These are phyloP conservation scores for Magnusiomyces tetraspermus DNA, from an alignment of 1,139 yeast genomes.

Conservation along the genomic window DNA sequence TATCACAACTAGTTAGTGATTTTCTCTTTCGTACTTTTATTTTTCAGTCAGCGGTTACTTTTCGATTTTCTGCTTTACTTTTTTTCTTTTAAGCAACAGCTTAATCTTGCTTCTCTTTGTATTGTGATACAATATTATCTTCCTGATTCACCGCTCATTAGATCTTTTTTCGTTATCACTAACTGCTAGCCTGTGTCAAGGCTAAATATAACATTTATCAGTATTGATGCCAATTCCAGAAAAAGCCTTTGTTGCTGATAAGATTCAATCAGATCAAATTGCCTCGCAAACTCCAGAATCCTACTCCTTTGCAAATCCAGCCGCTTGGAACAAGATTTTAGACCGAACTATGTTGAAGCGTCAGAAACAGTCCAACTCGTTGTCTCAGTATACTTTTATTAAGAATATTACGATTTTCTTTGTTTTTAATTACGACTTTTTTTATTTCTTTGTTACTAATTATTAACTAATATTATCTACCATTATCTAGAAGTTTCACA, in stretches of 20 bases:
- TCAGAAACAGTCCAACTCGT: neutral
- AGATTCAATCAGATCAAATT: neutral
- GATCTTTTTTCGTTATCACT: neutral
- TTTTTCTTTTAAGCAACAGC: neutral
- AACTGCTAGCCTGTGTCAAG: neutral
- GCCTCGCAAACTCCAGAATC: neutral
- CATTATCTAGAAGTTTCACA: neutral
- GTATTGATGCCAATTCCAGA: neutral
- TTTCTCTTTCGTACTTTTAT: too few species aligned
- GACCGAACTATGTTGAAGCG: neutral
- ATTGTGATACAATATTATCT: too few species aligned
- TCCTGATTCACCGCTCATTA: too few species aligned
- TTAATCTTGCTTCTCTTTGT: neutral
- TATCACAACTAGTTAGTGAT: too few species aligned
- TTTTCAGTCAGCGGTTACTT: too few species aligned
- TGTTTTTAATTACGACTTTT: too few species aligned
- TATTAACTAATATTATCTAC: too few species aligned
- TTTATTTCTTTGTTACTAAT: neutral
- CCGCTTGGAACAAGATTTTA: neutral
- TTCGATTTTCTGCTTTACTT: too few species aligned
- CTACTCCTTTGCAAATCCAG: neutral
- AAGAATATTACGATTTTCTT: neutral
- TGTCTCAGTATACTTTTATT: conserved; percentile 2
- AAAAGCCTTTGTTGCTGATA: neutral
- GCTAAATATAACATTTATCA: neutral